A percentile compares a stretch with the other conserved stretches of the same genome.
Conservation (phyloP, 768 basidiomycete genomes). For the Mycena kentingensis region DNA sequence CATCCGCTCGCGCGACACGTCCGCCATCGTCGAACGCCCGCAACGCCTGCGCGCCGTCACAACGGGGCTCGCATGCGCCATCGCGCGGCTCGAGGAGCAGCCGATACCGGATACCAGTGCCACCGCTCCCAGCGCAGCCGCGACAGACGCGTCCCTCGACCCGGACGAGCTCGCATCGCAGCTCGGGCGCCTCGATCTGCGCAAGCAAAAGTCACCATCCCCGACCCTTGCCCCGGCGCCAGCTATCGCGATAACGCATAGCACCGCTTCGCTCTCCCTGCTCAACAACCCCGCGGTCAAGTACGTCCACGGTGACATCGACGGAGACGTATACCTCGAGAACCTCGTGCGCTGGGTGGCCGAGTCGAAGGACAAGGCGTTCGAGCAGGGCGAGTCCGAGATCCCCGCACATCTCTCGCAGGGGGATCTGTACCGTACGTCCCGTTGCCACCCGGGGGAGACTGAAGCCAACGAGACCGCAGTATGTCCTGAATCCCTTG, state of each 20-base stretch:
- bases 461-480: not conserved
- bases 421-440: conserved; percentile 82
- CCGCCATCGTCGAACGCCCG: conserved; percentile 85
- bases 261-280: conserved; percentile 55
- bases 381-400: conserved; percentile 65
- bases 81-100: conserved; percentile 73
- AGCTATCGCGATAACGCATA: conserved; percentile 56
- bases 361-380: conserved; percentile 61
- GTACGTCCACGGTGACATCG: conserved; percentile 72
- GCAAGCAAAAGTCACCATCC: conserved; percentile 13
- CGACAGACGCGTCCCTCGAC: conserved; percentile 15
- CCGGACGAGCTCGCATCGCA: conserved; percentile 49
- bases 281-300: conserved; percentile 66
- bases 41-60: conserved; percentile 86
- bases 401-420: conserved; percentile 74
- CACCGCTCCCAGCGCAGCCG: not conserved
- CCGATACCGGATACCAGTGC: conserved; percentile 13
- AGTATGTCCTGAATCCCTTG: conserved; percentile 80
- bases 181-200: conserved; percentile 46
- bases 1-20: conserved; percentile 74
- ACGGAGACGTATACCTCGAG: conserved; percentile 66
- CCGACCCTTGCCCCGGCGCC: conserved; percentile 28
- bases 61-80: conserved; percentile 77
- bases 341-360: conserved; percentile 60
- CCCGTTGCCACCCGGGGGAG: not conserved